Evolutionary conservation across 495 filamentous ascomycete genomes (phyloP).

Genomic region (Alectoria sarmentosa): DNA sequence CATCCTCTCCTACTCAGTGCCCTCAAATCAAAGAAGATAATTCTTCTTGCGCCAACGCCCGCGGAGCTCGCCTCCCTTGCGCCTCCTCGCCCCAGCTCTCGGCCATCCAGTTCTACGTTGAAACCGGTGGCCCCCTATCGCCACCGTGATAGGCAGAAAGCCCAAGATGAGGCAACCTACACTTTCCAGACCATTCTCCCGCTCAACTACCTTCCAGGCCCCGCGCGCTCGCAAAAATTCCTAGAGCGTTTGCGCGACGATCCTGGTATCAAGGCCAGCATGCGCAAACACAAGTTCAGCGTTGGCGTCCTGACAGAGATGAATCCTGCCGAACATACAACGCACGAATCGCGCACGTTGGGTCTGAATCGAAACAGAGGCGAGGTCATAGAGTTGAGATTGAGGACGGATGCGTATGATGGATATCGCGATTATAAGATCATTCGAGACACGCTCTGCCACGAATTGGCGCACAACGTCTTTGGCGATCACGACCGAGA

Average conservation of each 20-base stretch:
- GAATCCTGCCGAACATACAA: conserved; percentile 81
- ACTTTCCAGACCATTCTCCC: conserved; percentile 76
- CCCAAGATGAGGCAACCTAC: conserved; percentile 55
- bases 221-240: conserved; percentile 59
- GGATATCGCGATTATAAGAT: conserved; percentile 87
- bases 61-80: conserved; percentile 45
- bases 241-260: conserved; percentile 73
- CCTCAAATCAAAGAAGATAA: conserved; percentile 51
- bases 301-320: conserved; percentile 93
- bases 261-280: conserved; percentile 74
- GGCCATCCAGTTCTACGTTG: conserved; percentile 36
- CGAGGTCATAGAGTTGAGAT: conserved; percentile 82
- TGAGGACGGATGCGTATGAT: conserved; percentile 90
- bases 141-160: conserved; percentile 36
- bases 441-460: conserved; percentile 86
- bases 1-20: conserved; percentile 45
- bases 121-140: conserved; percentile 33
- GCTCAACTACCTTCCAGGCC: conserved; percentile 70
- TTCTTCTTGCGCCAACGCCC: conserved; percentile 53
- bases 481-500: conserved; percentile 70
- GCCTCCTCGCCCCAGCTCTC: conserved; percentile 29
- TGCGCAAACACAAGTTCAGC: conserved; percentile 75
- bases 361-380: conserved; percentile 85
- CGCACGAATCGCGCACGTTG: conserved; percentile 68
- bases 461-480: conserved; percentile 92